These are phyloP conservation scores for Hexamita inflata DNA, from an alignment of 208 protist genomes.

Conservation along the genomic window DNA sequence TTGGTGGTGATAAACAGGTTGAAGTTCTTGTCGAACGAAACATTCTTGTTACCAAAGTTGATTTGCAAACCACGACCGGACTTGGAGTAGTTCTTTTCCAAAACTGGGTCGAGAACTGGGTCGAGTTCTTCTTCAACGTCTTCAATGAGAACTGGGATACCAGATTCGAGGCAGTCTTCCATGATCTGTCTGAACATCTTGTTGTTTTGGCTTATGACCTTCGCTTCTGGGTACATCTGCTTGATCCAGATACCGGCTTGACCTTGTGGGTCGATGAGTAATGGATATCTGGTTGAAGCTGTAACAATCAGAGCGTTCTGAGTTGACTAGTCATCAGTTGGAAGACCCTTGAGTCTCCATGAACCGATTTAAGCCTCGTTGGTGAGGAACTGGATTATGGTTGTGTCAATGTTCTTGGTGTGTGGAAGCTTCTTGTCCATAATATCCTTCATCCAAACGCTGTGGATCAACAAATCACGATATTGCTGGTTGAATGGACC, in stretches of 20 bases:
- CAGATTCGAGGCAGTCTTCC: slow-evolving; percentile 71
- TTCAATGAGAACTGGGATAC: slow-evolving; percentile 69
- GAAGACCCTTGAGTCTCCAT: slow-evolving; percentile 88
- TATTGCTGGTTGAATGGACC: slow-evolving; percentile 92
- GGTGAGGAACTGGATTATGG: slow-evolving; percentile 79
- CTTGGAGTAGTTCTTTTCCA: slow-evolving; percentile 77
- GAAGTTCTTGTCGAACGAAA: slow-evolving; percentile 47
- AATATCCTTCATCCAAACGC: slow-evolving; percentile 51
- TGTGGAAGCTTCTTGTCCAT: slow-evolving; percentile 48
- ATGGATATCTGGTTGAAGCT: slow-evolving; percentile 62
- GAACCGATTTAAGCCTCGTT: slow-evolving; percentile 79
- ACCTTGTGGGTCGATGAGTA: slow-evolving; percentile 91
- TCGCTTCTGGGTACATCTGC: slow-evolving; percentile 54
- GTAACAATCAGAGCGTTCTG: slow-evolving; percentile 97
- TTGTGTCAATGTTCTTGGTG: slow-evolving; percentile 54
- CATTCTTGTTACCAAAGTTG: slow-evolving; percentile 58
- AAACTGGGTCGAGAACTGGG: slow-evolving; percentile 84
- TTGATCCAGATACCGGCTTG: slow-evolving; percentile 87
- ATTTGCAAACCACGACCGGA: slow-evolving; percentile 57
- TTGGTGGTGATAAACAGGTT: slow-evolving; percentile 86
- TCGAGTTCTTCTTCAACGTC: slow-evolving; percentile 83
- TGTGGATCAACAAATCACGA: slow-evolving; percentile 62
- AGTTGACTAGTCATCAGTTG: slow-evolving; percentile 87
- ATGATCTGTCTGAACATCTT: slow-evolving; percentile 69
- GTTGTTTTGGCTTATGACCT: slow-evolving; percentile 72